Evolutionary conservation across 441 rosid species (phyloP).

Genomic region (Populus hybrid): DNA sequence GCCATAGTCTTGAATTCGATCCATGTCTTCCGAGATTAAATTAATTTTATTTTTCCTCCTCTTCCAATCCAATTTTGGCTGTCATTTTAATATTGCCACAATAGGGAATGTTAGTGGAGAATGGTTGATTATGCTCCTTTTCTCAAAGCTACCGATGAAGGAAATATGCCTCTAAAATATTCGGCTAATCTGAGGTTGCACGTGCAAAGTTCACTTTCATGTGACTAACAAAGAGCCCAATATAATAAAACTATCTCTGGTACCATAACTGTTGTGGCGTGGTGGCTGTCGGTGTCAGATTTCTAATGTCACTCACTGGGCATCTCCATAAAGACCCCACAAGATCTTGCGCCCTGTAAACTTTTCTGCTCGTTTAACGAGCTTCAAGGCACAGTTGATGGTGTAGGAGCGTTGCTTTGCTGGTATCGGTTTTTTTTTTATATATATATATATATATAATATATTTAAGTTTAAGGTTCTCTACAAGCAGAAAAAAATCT

Average conservation of each 20-base stretch:
- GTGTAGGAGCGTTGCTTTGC: not conserved
- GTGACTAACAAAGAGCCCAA: not conserved
- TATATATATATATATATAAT: too few relatives aligned
- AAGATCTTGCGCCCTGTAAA: slow-evolving; percentile 10
- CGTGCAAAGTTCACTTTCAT: slow-evolving; percentile 16
- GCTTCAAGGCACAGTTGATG: not conserved
- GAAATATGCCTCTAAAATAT: slow-evolving; percentile 29
- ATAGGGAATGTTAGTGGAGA: not conserved
- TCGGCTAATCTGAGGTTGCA: slow-evolving; percentile 15
- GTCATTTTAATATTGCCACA: not conserved
- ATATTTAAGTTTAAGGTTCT: not conserved
- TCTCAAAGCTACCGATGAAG: slow-evolving; percentile 1
- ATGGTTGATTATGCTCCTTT: not conserved
- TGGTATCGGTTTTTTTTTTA: too few relatives aligned
- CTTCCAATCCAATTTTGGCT: not conserved
- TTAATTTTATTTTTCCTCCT: not conserved
- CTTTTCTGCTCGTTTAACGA: not conserved
- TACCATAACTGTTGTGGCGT: not conserved
- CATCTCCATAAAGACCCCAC: slow-evolving; percentile 19
- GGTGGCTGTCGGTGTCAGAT: not conserved
- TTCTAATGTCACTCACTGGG: not conserved
- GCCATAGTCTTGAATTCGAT: too few relatives aligned
- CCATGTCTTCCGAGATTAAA: not conserved
- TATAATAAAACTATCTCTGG: not conserved
- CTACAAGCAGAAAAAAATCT: too few relatives aligned